phyloP scores from a whole-genome alignment of 495 filamentous ascomycete genomes.

The Xylaria nigripes region DNA sequence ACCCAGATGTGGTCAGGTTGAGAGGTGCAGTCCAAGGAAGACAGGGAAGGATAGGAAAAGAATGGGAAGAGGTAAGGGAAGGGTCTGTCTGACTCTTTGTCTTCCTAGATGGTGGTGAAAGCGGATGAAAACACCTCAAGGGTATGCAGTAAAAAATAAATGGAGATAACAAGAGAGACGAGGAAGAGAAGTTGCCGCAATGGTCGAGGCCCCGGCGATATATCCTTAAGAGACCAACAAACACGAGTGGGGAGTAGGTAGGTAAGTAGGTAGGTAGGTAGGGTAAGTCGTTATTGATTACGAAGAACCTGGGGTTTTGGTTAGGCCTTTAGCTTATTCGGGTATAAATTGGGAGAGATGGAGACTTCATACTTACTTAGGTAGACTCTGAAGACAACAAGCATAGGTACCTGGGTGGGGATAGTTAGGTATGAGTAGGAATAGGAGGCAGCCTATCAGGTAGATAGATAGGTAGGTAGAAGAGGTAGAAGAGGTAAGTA shows the following conservation, averaged over 20 bases:
- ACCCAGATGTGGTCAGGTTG: neutral
- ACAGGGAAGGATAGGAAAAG: neutral
- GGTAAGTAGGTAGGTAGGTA: neutral
- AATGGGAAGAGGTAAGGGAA: slow-evolving; percentile 5
- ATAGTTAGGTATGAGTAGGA: too few species aligned
- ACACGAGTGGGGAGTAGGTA: neutral
- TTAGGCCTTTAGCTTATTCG: neutral
- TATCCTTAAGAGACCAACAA: neutral
- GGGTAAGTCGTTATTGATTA: too few species aligned
- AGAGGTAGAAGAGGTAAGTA: neutral
- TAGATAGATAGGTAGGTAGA: too few species aligned
- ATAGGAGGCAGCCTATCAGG: too few species aligned
- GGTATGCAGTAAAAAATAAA: neutral
- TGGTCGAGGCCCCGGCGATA: too few species aligned
- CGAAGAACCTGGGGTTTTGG: neutral
- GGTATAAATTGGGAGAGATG: neutral
- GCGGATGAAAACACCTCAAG: neutral
- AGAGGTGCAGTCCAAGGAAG: neutral
- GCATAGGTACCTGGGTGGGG: neutral
- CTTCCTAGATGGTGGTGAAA: neutral
- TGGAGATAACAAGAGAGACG: too few species aligned
- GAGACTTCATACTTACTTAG: neutral
- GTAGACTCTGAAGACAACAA: neutral
- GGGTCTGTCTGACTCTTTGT: neutral
- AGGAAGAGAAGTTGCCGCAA: too few species aligned